Evolutionary conservation across 192 early-diverging fungal genomes (phyloP).

Genomic region (Helicostylum pulchrum): DNA sequence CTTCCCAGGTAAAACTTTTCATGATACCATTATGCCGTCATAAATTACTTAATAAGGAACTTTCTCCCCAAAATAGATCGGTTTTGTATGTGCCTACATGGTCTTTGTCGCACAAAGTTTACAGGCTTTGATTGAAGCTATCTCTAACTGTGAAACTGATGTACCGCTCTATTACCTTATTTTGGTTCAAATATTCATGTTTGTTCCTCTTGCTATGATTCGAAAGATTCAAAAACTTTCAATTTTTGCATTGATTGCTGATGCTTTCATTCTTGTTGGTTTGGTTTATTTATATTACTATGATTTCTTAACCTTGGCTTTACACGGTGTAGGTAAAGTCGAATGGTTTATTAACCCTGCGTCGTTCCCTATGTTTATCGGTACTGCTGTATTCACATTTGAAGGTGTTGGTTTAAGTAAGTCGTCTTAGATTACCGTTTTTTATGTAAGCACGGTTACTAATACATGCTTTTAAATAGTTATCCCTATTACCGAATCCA

Average conservation of each 20-base stretch:
- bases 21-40: neutral
- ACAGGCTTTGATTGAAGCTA: constrained; percentile 67
- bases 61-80: constrained; percentile 40
- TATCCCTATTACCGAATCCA: constrained; percentile 54
- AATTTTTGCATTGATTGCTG: constrained; percentile 79
- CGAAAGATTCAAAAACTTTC: constrained; percentile 85
- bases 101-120: constrained; percentile 91
- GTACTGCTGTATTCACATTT: constrained; percentile 91
- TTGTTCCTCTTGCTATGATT: constrained; percentile 87
- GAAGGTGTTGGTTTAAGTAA: constrained; percentile 77
- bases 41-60: neutral
- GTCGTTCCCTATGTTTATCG: constrained; percentile 85
- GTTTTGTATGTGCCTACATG: constrained; percentile 90
- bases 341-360: constrained; percentile 63
- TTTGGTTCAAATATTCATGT: constrained; percentile 66
- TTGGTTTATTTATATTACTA: constrained; percentile 80
- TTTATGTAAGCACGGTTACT: neutral
- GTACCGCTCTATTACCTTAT: constrained; percentile 53
- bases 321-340: constrained; percentile 53
- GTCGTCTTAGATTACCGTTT: too few species aligned
- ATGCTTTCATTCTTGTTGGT: constrained; percentile 88
- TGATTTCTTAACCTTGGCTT: constrained; percentile 61
- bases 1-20: constrained; percentile 40
- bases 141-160: constrained; percentile 61
- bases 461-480: constrained; percentile 1